Base-by-base conservation (phyloP, 495 filamentous ascomycete genomes). In the Paragyromitra xinjiangensis region DNA sequence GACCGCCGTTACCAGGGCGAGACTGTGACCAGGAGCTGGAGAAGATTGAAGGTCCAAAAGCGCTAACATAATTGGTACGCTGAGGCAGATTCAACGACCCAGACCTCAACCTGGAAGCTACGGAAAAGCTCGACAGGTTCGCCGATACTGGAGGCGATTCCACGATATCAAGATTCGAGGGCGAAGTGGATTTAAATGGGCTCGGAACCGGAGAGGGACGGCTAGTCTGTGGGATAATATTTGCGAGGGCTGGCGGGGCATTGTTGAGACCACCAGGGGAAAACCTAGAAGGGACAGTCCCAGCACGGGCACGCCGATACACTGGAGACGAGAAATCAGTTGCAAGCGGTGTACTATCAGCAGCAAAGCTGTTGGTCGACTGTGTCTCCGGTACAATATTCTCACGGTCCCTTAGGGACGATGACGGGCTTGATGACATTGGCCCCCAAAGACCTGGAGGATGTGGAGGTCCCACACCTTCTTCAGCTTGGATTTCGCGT, bases 251-350 rank as follows among this genome's bases (percentile, higher is more conserved):
- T 69, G 92, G 88, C 59, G 91, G 86, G 76, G 87, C 84, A 61
- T 89, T 88, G 53, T 90, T 82, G 66, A 88, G 85, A 65, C 87
- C 90, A 64, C 89, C 91, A 22, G 94, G 92, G 63, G 91, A 90
- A 83, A 99, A 97, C 71, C 94, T 90, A 45, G 95, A 99, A 39
- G 95, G 95, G 24, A 99, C 91, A n/a, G 95, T 99, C 76, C 95
- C 95, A 68, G 95, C 95, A 84, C 95, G 90, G 65, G 94, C 91
- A 78, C 95, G 89, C 62, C 92, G 88, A 51, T 86, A 84, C 14
- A 86, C 84, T 67, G 88, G 89, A 80, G 86, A 91, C 83, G 85
- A 85, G 83, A 83, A 91, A 78, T 83, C 86, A 64, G 84, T 87
- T 82, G 87, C 89, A 84, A 83, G 86, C 73, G 93, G 89, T 48